Percentiles rank a stretch among this genome's conserved stretches.
Evolutionary conservation across 208 protist species (phyloP).

Genomic region (Acanthamoeba castellanii): DNA sequence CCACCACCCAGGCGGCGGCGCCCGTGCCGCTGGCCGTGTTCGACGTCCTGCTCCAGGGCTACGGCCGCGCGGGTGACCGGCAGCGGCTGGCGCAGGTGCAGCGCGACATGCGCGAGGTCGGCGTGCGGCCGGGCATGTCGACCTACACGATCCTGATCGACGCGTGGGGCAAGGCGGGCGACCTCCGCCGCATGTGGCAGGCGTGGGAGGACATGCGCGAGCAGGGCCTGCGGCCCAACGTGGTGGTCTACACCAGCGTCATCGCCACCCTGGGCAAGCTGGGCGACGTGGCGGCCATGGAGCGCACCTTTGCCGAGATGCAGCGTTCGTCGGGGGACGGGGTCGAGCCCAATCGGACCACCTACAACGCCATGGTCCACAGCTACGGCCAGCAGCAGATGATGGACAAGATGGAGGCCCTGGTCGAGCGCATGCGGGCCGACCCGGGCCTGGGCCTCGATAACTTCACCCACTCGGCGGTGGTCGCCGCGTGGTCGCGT

Average conservation of each 20-base stretch:
- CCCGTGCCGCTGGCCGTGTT: neutral
- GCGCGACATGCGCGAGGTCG: neutral
- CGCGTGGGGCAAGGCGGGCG: conserved; percentile 49
- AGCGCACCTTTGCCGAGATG: neutral
- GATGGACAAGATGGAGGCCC: neutral
- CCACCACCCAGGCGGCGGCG: too few species aligned
- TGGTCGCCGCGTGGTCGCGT: neutral
- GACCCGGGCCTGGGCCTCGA: neutral
- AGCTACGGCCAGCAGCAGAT: neutral
- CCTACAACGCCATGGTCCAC: conserved; percentile 3
- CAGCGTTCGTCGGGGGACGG: neutral
- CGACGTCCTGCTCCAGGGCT: neutral
- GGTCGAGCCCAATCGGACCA: neutral
- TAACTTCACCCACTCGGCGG: neutral
- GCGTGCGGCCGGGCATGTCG: neutral
- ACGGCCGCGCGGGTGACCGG: neutral
- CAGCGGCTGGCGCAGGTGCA: neutral
- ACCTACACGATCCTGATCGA: conserved; percentile 13
- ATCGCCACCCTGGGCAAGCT: neutral
- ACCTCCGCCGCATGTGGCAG: neutral
- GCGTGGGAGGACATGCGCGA: neutral
- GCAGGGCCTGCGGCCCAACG: neutral
- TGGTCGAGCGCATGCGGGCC: neutral
- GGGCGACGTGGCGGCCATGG: neutral
- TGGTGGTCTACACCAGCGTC: neutral